Evolutionary conservation across 2,329 filamentous ascomycete species (phyloP).

Genomic region (Didymosphaeria variabile): DNA sequence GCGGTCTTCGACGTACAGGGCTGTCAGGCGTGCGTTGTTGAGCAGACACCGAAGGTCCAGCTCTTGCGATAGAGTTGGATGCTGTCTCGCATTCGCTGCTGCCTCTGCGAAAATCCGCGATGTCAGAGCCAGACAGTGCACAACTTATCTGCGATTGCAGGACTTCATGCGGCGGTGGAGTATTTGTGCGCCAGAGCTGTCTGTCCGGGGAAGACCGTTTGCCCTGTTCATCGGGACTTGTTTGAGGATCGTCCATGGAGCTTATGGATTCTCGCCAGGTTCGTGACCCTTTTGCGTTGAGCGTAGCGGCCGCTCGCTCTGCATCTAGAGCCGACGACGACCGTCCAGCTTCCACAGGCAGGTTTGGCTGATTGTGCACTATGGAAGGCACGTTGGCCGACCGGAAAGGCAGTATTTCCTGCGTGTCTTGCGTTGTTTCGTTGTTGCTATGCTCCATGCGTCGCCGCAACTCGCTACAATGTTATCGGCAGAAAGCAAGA

Average conservation of each 20-base stretch:
- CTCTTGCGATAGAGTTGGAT: background rate
- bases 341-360: conserved; percentile 33
- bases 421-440: background rate
- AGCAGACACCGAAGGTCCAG: background rate
- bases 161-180: background rate
- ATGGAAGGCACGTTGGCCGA: conserved; percentile 24
- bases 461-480: background rate
- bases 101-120: background rate
- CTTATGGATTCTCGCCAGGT: conserved; percentile 12
- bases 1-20: conserved; percentile 17
- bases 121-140: background rate
- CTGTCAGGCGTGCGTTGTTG: conserved; percentile 2
- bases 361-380: conserved; percentile 20
- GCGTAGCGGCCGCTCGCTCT: conserved; percentile 31
- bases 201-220: conserved; percentile 7
- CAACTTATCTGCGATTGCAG: background rate
- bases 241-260: conserved; percentile 14
- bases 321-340: conserved; percentile 30
- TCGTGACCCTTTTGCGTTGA: conserved; percentile 21
- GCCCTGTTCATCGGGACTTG: conserved; percentile 14
- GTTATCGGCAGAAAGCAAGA: background rate
- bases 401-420: conserved; percentile 23
- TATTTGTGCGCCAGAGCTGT: background rate
- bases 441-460: conserved; percentile 5
- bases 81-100: background rate